Evolutionary conservation across 1,139 yeast species (phyloP).

Genomic region (Lodderomyces jiufengensis): DNA sequence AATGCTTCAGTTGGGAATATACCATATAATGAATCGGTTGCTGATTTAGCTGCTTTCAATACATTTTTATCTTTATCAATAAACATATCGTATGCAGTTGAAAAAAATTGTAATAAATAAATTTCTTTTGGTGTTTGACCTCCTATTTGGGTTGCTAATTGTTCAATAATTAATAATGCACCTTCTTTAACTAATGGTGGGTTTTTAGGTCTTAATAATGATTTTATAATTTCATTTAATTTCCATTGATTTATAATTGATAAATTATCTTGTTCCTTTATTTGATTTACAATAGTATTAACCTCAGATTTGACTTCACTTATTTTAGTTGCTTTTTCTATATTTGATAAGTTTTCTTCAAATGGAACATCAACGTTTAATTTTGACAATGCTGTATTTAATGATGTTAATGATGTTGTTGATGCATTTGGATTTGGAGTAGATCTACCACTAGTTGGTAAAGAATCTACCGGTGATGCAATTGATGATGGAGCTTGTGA

Average conservation of each 20-base stretch:
- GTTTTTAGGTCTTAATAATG: conserved; percentile 71
- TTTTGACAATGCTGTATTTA: conserved; percentile 67
- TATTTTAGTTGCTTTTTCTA: conserved; percentile 56
- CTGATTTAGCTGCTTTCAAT: conserved; percentile 73
- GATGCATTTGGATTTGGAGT: conserved; percentile 45
- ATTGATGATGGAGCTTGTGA: conserved; percentile 12
- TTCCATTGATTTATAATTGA: conserved; percentile 61
- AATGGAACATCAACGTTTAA: conserved; percentile 63
- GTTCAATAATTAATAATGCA: conserved; percentile 62
- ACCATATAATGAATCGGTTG: conserved; percentile 64
- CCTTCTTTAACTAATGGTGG: conserved; percentile 74
- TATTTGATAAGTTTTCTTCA: conserved; percentile 51
- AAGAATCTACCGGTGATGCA: conserved; percentile 31
- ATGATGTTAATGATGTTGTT: conserved; percentile 67
- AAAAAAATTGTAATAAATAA: conserved; percentile 57
- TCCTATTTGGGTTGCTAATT: conserved; percentile 62
- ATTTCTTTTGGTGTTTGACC: conserved; percentile 75
- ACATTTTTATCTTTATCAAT: conserved; percentile 88
- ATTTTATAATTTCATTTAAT: conserved; percentile 55
- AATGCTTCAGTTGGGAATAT: conserved; percentile 78
- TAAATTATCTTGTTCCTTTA: conserved; percentile 44
- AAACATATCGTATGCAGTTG: conserved; percentile 56
- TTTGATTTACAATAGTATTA: conserved; percentile 48
- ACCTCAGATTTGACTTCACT: conserved; percentile 66
- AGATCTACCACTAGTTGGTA: conserved; percentile 40